A percentile compares a stretch with the other conserved stretches of the same genome.
phyloP scores from a whole-genome alignment of 2,329 filamentous ascomycete species.

The Fusarium austroafricanum region DNA sequence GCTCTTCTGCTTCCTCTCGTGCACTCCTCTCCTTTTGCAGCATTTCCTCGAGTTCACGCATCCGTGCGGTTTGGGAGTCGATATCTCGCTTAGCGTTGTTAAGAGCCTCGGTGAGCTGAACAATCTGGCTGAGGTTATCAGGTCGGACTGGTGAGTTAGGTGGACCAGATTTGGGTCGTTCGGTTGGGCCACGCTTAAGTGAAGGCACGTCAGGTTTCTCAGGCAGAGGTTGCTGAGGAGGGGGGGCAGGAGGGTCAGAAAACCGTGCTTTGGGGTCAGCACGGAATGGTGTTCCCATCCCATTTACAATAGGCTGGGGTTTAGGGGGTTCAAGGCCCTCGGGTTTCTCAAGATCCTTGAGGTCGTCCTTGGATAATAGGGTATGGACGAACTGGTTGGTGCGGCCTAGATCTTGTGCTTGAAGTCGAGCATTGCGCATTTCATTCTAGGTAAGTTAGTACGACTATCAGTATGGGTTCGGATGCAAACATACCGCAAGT shows the following conservation, averaged over 20 bases:
- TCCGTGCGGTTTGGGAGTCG: slow-evolving; percentile 80
- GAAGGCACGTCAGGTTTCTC: slow-evolving; percentile 88
- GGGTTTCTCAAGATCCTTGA: slow-evolving; percentile 68
- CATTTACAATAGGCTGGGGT: slow-evolving; percentile 60
- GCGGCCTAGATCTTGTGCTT: slow-evolving; percentile 85
- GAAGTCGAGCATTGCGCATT: slow-evolving; percentile 88
- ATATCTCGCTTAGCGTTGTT: slow-evolving; percentile 87
- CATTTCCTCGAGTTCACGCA: slow-evolving; percentile 81
- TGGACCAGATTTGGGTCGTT: slow-evolving; percentile 72
- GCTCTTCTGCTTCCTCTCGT: slow-evolving; percentile 84
- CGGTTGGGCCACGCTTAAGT: slow-evolving; percentile 80
- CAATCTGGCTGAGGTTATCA: slow-evolving; percentile 76
- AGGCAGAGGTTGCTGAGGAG: slow-evolving; percentile 90
- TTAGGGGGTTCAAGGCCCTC: slow-evolving; percentile 62
- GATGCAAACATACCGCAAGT: slow-evolving; percentile 49
- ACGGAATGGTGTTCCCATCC: slow-evolving; percentile 67
- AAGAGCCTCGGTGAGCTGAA: slow-evolving; percentile 86
- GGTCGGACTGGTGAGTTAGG: slow-evolving; percentile 69
- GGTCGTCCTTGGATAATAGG: slow-evolving; percentile 77
- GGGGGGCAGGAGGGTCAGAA: slow-evolving; percentile 91
- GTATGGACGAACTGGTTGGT: slow-evolving; percentile 84
- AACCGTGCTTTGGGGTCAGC: slow-evolving; percentile 85
- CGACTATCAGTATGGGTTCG: background rate
- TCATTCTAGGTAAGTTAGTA: slow-evolving; percentile 72
- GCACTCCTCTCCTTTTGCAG: slow-evolving; percentile 83